Base-by-base conservation (phyloP, 805 yeast species). In the Zygosaccharomyces siamensis region DNA sequence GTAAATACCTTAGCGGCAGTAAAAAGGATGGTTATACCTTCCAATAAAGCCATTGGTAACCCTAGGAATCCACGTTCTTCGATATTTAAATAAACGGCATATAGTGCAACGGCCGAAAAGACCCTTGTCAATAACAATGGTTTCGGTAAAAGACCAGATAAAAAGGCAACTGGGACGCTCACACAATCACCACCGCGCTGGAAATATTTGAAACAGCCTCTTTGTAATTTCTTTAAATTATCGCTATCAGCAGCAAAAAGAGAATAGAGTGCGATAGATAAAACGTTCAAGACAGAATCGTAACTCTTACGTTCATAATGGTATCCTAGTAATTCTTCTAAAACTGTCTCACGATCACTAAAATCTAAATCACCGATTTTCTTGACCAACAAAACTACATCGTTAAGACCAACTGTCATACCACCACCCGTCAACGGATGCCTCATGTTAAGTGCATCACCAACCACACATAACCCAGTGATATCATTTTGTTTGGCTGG, bases 381-480 rank as follows among this genome's bases (percentile, higher is more conserved):
- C 60, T 47, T 84, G 45, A 93, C 72, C 35, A 86, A 68, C 56
- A 78, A 76, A 16, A 86, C 80, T 40, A 89, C 73, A 67, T 93
- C 99, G 63, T 83, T 86, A 51, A 93, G 72, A 2, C 97, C 97
- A 38, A 93, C 99, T 23, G 98, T 89, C 99, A 93, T 93, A 52
- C 99, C 99, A 55, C 99, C 99, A 46, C 99, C 99, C 1, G 98
- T 93, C 52, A 93, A 77, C 24, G 99, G 99, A 66, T 93, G 99
- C 66, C 99, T 79, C 97, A 93, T 93, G 67, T 93, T 93, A 58
- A 90, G 75, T 1, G 99, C 87, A 66, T 93, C 99, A 43, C 99
- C 99, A 31, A 93, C 64, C 56, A 92, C 76, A 32, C 93, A 73
- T 41, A 89, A 71, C 10, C 99, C 99, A 8, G 81, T 83, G 38